Evolutionary conservation across 2,329 filamentous ascomycete genomes (phyloP).

Genomic region (Neurospora sp.): DNA sequence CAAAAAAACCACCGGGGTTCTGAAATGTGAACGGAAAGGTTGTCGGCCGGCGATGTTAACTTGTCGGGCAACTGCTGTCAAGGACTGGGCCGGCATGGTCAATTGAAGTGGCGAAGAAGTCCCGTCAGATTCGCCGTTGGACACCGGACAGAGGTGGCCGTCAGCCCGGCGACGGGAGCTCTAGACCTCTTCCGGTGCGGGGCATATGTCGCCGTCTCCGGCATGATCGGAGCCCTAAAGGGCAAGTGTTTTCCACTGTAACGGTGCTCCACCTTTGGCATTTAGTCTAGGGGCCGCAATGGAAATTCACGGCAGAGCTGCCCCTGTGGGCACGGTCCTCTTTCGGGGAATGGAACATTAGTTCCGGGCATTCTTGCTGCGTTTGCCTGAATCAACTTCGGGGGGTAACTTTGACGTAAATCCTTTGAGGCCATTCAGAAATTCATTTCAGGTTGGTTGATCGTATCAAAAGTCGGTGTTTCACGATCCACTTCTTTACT

Average conservation of each 20-base stretch:
- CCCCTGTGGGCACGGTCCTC: neutral
- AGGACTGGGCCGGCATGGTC: neutral
- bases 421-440: neutral
- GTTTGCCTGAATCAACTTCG: neutral
- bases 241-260: neutral
- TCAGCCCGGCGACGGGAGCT: neutral
- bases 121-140: neutral
- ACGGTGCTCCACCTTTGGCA: neutral
- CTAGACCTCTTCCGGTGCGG: neutral
- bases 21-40: neutral
- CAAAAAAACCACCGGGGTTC: neutral
- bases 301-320: neutral
- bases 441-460: neutral
- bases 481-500: neutral
- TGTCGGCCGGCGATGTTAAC: neutral
- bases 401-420: neutral
- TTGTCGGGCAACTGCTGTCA: neutral
- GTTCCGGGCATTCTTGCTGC: neutral
- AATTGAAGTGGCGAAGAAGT: neutral
- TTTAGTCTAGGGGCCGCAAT: neutral
- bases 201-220: neutral
- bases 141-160: neutral
- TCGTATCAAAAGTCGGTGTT: neutral
- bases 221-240: neutral
- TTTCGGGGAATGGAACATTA: neutral